Percentiles rank a stretch among this genome's conserved stretches.
Conservation (phyloP, 441 rosid species). For the Gossypium trilobum region DNA sequence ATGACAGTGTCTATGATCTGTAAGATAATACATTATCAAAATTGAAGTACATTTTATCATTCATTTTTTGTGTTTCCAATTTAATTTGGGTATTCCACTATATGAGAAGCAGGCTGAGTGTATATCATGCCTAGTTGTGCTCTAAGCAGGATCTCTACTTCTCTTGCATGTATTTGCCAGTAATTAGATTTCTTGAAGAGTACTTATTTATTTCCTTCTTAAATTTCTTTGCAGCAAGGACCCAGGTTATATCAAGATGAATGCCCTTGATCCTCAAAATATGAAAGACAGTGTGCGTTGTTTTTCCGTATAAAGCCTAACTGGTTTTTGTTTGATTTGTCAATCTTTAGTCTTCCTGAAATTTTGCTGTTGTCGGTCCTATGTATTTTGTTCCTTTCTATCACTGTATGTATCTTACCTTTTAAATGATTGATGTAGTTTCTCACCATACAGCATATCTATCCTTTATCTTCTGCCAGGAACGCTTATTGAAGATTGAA, state of each 20-base stretch:
- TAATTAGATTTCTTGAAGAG: not conserved
- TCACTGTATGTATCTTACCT: not conserved
- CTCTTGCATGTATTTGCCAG: not conserved
- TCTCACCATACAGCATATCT: not conserved
- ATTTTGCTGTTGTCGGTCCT: not conserved
- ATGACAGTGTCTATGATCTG: not conserved
- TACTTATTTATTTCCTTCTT: constrained; percentile 8
- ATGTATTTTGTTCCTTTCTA: not conserved
- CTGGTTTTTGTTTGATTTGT: constrained; percentile 10
- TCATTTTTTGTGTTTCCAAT: not conserved
- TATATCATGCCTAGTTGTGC: not conserved
- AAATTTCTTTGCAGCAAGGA: constrained; percentile 62
- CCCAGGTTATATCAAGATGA: constrained; percentile 87
- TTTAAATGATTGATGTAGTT: not conserved
- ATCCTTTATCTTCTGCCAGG: constrained; percentile 34
- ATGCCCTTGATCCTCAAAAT: constrained; percentile 57
- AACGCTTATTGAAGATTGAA: constrained; percentile 88
- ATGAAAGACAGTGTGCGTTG: constrained; percentile 80
- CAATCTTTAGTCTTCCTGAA: not conserved
- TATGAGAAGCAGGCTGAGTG: not conserved
- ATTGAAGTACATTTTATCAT: not conserved
- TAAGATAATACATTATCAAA: not conserved
- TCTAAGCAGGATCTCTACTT: not conserved
- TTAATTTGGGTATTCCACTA: not conserved
- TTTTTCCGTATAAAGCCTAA: constrained; percentile 11